These are phyloP conservation scores for Dactylellina drechsleri DNA, from an alignment of 2,329 filamentous ascomycete species.

Conservation along the genomic window DNA sequence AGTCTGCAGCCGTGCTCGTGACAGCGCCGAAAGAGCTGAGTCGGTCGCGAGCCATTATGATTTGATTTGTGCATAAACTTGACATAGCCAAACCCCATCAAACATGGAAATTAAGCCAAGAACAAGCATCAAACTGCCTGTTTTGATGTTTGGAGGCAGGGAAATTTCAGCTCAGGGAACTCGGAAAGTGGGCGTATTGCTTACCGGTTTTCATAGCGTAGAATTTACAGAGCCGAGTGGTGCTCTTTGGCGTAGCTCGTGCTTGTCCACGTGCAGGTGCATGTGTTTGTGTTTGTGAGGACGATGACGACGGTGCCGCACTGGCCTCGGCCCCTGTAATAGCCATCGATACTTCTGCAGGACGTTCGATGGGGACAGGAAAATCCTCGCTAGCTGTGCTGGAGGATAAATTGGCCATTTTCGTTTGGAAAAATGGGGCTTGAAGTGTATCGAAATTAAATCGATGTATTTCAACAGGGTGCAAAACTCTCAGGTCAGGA, in stretches of 20 bases:
- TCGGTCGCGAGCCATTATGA: background rate
- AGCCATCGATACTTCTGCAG: constrained; percentile 41
- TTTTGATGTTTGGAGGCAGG: background rate
- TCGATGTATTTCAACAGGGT: background rate
- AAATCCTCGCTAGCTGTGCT: constrained; percentile 52
- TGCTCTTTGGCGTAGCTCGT: constrained; percentile 18
- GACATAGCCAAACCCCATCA: constrained; percentile 29
- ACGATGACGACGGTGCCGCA: constrained; percentile 42
- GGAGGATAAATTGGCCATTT: constrained; percentile 37
- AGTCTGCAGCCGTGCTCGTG: constrained; percentile 36
- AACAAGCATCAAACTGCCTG: constrained; percentile 17
- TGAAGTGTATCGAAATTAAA: constrained; percentile 12
- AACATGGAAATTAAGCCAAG: constrained; percentile 10
- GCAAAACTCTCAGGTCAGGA: background rate
- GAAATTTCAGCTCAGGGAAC: constrained; percentile 33
- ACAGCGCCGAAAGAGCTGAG: constrained; percentile 17
- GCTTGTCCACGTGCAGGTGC: constrained; percentile 43
- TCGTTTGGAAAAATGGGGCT: constrained; percentile 16
- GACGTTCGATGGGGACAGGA: constrained; percentile 41
- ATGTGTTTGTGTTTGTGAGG: constrained; percentile 21
- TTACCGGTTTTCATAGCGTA: constrained; percentile 49
- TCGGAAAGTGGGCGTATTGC: constrained; percentile 40
- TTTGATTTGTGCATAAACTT: constrained; percentile 6
- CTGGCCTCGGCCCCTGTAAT: constrained; percentile 22
- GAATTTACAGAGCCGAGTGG: constrained; percentile 45